Percentiles rank a stretch among this genome's conserved stretches.
Evolutionary conservation across 805 yeast genomes (phyloP).

Genomic region (Lachancea sp.): DNA sequence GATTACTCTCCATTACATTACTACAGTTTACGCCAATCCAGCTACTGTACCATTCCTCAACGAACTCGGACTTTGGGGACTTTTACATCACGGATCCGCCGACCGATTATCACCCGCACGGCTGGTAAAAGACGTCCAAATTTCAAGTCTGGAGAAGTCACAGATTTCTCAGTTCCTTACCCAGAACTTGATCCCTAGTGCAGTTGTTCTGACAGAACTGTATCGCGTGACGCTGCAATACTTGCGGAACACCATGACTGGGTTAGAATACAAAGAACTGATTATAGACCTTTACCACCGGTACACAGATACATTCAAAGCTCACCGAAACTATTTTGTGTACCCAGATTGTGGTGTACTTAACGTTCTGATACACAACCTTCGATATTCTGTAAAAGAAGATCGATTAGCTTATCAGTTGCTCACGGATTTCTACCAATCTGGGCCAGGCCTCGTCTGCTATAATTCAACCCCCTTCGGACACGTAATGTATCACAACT

Average conservation of each 20-base stretch:
- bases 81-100: constrained; percentile 19
- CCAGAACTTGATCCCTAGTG: constrained; percentile 11
- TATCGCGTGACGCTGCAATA: constrained; percentile 19
- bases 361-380: constrained; percentile 16
- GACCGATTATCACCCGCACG: constrained; percentile 7
- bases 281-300: constrained; percentile 17
- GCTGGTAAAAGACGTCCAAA: constrained; percentile 9
- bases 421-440: constrained; percentile 21
- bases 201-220: constrained; percentile 21
- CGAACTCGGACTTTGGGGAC: constrained; percentile 26
- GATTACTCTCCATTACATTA: constrained; percentile 19
- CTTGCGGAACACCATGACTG: constrained; percentile 10
- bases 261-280: constrained; percentile 14
- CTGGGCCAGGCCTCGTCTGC: constrained; percentile 1
- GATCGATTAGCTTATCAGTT: constrained; percentile 21
- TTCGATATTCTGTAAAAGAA: constrained; percentile 18
- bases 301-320: constrained; percentile 12
- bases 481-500: constrained; percentile 20
- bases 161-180: constrained; percentile 13
- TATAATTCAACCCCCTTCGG: constrained; percentile 23
- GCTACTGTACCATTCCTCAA: constrained; percentile 19
- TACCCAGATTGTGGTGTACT: constrained; percentile 22
- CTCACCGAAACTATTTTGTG: constrained; percentile 1
- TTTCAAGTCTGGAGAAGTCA: constrained; percentile 3
- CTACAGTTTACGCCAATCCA: constrained; percentile 15